phyloP scores from a whole-genome alignment of 352 stramenopile species.

The Phytophthora cryptogea region DNA sequence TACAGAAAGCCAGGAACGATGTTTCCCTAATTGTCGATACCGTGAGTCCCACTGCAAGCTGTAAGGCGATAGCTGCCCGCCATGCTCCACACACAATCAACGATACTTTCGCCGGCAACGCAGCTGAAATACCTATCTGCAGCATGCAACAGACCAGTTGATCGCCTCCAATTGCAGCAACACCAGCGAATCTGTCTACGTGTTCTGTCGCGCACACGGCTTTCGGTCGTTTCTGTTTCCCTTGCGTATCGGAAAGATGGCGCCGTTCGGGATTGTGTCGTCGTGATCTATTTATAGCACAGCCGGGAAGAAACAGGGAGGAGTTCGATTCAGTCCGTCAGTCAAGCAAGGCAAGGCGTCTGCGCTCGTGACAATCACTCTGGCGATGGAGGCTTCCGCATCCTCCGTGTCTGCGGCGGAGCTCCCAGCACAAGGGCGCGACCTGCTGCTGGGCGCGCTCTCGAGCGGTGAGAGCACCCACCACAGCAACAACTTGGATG shows the following conservation, averaged over 20 bases:
- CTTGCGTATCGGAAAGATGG: slow-evolving; percentile 13
- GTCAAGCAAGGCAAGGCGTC: slow-evolving; percentile 9
- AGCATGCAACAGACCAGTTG: too few species aligned
- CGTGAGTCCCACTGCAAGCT: too few species aligned
- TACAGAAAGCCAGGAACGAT: too few species aligned
- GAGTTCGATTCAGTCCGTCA: slow-evolving; percentile 39
- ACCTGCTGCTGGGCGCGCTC: slow-evolving; percentile 50
- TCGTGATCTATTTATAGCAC: slow-evolving; percentile 36
- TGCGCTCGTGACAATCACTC: slow-evolving; percentile 24
- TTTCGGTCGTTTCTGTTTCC: slow-evolving; percentile 1
- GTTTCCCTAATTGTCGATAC: too few species aligned
- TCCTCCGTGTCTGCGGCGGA: slow-evolving; percentile 21
- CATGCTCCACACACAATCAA: too few species aligned
- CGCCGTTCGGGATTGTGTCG: slow-evolving; percentile 19
- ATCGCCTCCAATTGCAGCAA: too few species aligned
- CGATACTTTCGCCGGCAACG: too few species aligned
- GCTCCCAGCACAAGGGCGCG: slow-evolving; percentile 42
- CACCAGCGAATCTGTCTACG: too few species aligned
- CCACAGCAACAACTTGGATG: slow-evolving; percentile 32
- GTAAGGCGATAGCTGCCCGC: too few species aligned
- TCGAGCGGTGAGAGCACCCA: slow-evolving; percentile 16
- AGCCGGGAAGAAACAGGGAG: slow-evolving; percentile 26
- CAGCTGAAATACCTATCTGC: too few species aligned
- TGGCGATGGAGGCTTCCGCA: slow-evolving; percentile 23
- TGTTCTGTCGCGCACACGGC: too few species aligned